Evolutionary conservation across 2,329 filamentous ascomycete genomes (phyloP), one percentile per base, ranked within the genome.

Genomic region (Canariomyces notabilis): DNA sequence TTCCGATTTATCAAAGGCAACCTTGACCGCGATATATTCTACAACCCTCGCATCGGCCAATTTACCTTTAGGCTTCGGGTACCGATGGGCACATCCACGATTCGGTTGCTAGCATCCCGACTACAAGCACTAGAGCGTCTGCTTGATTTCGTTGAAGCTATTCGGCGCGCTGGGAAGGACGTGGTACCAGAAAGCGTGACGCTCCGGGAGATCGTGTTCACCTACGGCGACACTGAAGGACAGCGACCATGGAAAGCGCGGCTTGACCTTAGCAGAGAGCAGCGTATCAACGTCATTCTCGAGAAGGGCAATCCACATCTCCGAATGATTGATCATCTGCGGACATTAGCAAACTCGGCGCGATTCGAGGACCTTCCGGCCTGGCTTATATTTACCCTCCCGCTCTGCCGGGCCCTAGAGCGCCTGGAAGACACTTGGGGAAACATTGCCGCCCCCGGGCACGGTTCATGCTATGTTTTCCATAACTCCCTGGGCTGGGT

Each of bases 121-220:
- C 69, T 89, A 37, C 75, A 79, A 54, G 77, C 81, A 11, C 77
- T 93, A 47, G 80, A 86, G 57, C 78, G 83, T 16, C 73, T 93
- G 21, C 81, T 88, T 32, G 76, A 77, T 35, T 87, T 87, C 57
- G 71, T 89, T 20, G 76, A 81, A 36, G 80, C 83, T 1, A 76
- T 90, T 51, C 71, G 79, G 44, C 69, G 72, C 51, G 71, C 77
- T 54, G 69, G 71, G 37, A 72, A 71, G 14, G 71, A 75, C 42
- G 75, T 86, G 29, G 68, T 69, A 35, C 76, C 77, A 59, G 74
- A 82, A 54, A 69, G 74, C 33, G 73, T 84, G 45, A 80, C 77
- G 14, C 70, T 91, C 45, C 70, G 72, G 54, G 71, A 77, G 51
- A 75, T 93, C 5, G 68, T 76, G 2, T 89, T 93, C 61, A 77